Percentiles rank a stretch among this genome's conserved stretches.
phyloP scores from a whole-genome alignment of 768 basidiomycete genomes.

The Collybia sordida region DNA sequence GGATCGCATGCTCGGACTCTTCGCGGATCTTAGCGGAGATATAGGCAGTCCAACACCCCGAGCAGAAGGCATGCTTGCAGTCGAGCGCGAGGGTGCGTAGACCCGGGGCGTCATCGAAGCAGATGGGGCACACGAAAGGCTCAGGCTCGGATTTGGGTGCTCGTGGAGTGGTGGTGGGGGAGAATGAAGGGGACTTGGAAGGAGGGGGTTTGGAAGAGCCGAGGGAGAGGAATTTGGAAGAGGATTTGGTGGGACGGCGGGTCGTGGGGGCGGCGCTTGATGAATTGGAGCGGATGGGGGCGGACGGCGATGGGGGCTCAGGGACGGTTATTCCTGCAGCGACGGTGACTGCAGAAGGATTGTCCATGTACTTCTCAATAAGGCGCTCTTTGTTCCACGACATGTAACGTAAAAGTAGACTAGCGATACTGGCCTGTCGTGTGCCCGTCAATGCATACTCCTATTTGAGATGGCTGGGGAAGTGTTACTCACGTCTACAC shows the following conservation, averaged over 20 bases:
- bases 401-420: constrained; percentile 78
- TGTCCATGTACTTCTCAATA: constrained; percentile 97
- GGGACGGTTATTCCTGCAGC: constrained; percentile 67
- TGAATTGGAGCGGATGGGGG: constrained; percentile 29
- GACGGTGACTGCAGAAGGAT: constrained; percentile 65
- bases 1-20: constrained; percentile 70
- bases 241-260: constrained; percentile 35
- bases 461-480: not conserved
- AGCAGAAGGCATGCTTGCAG: constrained; percentile 87
- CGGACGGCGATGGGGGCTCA: constrained; percentile 37
- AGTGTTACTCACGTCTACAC: constrained; percentile 74
- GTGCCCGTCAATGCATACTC: not conserved
- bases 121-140: constrained; percentile 89
- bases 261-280: constrained; percentile 19
- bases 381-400: constrained; percentile 96
- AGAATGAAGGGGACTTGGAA: constrained; percentile 25
- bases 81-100: constrained; percentile 65
- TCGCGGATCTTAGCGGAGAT: constrained; percentile 77
- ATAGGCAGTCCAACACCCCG: constrained; percentile 83
- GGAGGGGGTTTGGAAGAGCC: constrained; percentile 25
- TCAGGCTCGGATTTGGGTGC: constrained; percentile 33
- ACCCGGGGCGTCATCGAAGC: constrained; percentile 74
- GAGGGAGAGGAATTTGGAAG: constrained; percentile 33
- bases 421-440: constrained; percentile 62
- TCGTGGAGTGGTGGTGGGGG: constrained; percentile 26